These are phyloP conservation scores for Saturnispora bothae DNA, from an alignment of 805 yeast genomes.

Conservation along the genomic window DNA sequence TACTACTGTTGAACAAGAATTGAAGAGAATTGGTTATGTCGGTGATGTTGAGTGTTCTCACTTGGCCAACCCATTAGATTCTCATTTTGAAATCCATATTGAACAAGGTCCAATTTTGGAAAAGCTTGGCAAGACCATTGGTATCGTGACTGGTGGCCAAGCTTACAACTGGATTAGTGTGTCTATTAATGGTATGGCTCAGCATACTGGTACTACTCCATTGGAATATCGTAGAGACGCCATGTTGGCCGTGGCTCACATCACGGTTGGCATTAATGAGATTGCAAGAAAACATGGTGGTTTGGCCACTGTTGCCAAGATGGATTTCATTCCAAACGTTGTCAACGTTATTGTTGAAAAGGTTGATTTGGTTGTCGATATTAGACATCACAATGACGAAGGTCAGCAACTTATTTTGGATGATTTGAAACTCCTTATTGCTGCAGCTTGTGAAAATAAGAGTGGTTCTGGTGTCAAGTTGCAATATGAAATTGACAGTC, in stretches of 20 bases:
- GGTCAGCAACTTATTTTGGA: constrained; percentile 30
- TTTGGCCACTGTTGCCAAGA: constrained; percentile 47
- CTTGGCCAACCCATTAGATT: constrained; percentile 43
- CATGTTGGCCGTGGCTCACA: constrained; percentile 43
- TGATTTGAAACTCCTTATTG: constrained; percentile 24
- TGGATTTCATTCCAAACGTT: constrained; percentile 47
- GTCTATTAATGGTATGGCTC: constrained; percentile 50
- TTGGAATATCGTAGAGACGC: constrained; percentile 52
- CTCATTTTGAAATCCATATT: constrained; percentile 66
- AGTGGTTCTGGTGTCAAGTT: constrained; percentile 31
- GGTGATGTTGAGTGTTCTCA: constrained; percentile 42
- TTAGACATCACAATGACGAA: constrained; percentile 44
- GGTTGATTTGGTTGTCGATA: constrained; percentile 50
- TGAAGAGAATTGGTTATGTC: constrained; percentile 50
- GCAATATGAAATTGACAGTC: constrained; percentile 36
- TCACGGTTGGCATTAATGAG: constrained; percentile 46
- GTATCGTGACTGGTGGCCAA: constrained; percentile 58
- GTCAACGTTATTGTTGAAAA: constrained; percentile 60
- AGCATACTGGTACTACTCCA: constrained; percentile 71
- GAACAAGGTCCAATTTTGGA: constrained; percentile 72
- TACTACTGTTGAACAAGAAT: constrained; percentile 42
- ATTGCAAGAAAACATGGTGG: constrained; percentile 44
- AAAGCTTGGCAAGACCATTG: constrained; percentile 42
- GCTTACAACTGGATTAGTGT: constrained; percentile 54
- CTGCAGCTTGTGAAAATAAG: constrained; percentile 16